Percentiles rank a stretch among this genome's conserved stretches.
Conservation (phyloP, 2,329 filamentous ascomycete genomes). For the Aspergillus sp. region DNA sequence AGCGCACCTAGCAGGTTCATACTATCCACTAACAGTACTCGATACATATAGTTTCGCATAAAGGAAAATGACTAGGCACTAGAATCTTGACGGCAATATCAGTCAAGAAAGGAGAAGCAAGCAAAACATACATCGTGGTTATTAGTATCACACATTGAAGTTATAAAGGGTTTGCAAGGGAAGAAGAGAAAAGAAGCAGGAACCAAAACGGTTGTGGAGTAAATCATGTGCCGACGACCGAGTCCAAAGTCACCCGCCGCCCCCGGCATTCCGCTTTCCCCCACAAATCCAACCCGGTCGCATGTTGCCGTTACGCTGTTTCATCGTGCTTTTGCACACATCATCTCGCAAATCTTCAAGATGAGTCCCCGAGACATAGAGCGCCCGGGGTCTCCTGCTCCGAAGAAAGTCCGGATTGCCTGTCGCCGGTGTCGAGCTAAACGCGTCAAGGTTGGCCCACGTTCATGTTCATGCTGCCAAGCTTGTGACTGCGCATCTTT, state of each 20-base stretch:
- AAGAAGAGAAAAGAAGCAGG: no score
- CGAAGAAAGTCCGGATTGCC: constrained; percentile 43
- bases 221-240: not conserved
- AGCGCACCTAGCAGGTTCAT: no score
- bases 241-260: not conserved
- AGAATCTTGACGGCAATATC: no score
- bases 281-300: not conserved
- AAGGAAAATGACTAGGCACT: no score
- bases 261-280: not conserved
- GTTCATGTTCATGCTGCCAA: not conserved
- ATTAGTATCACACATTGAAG: no score
- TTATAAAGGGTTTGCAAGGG: no score
- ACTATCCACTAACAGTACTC: no score
- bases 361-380: not conserved
- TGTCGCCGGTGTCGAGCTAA: constrained; percentile 42
- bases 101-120: no score
- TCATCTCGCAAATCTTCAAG: not conserved
- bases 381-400: not conserved
- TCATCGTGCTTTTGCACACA: not conserved
- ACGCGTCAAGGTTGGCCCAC: constrained; percentile 38
- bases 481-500: not conserved
- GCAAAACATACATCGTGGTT: no score
- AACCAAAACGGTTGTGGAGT: no score
- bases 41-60: no score
- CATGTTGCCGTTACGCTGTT: not conserved